Evolutionary conservation across 129 eudicot genomes (phyloP).

Genomic region (Pulicaria dysenterica): DNA sequence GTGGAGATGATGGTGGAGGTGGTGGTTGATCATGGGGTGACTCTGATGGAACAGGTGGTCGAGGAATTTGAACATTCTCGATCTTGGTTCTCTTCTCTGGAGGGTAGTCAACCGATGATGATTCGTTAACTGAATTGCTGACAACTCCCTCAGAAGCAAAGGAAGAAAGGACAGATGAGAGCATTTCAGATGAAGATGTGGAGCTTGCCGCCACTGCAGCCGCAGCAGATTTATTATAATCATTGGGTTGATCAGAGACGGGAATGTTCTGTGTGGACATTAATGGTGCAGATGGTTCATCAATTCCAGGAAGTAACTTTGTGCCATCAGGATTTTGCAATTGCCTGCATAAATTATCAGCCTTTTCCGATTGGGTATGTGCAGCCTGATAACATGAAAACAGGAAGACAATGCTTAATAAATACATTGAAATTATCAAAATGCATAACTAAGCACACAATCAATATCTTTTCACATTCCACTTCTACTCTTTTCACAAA

Average conservation of each 20-base stretch:
- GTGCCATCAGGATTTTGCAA: conserved; percentile 29
- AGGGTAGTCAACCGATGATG: conserved; percentile 46
- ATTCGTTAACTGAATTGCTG: conserved; percentile 42
- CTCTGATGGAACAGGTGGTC: conserved; percentile 41
- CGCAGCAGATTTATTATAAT: conserved; percentile 75
- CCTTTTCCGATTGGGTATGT: conserved; percentile 61
- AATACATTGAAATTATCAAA: background rate
- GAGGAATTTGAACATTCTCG: conserved; percentile 51
- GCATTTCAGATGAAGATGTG: conserved; percentile 88
- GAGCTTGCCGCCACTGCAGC: conserved; percentile 94
- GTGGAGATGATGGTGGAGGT: conserved; percentile 70
- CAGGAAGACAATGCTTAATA: background rate
- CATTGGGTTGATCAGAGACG: conserved; percentile 31
- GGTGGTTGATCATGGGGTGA: conserved; percentile 50
- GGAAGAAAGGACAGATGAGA: conserved; percentile 77
- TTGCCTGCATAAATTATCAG: conserved; percentile 54
- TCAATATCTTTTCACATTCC: too few species aligned
- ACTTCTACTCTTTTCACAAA: too few species aligned
- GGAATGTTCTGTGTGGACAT: conserved; percentile 50
- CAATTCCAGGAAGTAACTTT: conserved; percentile 31
- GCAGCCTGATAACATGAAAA: conserved; percentile 58
- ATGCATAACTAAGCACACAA: too few species aligned
- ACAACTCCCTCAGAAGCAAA: conserved; percentile 72
- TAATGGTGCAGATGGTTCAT: conserved; percentile 56
- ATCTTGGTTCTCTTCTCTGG: conserved; percentile 59